Conservation (phyloP, 2,329 filamentous ascomycete genomes). For the Hirsutella thompsonii region DNA sequence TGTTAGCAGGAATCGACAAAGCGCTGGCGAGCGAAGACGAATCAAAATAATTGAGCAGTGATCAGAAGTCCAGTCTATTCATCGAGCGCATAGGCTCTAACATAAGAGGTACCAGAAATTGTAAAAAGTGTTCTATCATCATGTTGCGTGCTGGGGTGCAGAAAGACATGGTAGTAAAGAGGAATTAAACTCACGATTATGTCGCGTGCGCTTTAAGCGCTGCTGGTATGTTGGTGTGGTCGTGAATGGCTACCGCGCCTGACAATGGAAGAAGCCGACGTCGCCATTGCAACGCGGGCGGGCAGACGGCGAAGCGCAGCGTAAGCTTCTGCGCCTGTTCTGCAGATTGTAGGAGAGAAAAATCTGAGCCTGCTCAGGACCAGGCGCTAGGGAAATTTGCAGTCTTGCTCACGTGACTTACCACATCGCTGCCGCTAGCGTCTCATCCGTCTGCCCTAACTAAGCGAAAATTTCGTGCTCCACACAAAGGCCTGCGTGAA, state of each 20-base stretch:
- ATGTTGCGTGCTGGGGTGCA: slow-evolving; percentile 27
- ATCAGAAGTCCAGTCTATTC: slow-evolving; percentile 85
- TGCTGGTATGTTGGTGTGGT: too few species aligned
- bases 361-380: background rate
- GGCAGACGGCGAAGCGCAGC: too few species aligned
- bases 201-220: too few species aligned
- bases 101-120: slow-evolving; percentile 98
- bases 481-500: slow-evolving; percentile 21
- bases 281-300: too few species aligned
- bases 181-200: too few species aligned
- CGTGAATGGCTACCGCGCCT: too few species aligned
- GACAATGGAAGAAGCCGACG: too few species aligned
- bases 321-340: too few species aligned
- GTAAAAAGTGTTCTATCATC: slow-evolving; percentile 58
- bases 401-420: background rate
- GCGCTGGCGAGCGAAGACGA: background rate
- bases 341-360: too few species aligned
- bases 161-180: slow-evolving; percentile 4
- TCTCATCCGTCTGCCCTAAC: slow-evolving; percentile 26
- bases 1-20: background rate
- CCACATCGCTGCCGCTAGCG: background rate
- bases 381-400: background rate
- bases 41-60: slow-evolving; percentile 4
- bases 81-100: slow-evolving; percentile 58
- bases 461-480: slow-evolving; percentile 29